phyloP scores from a whole-genome alignment of 176 grass and related monocot species.

The Puccinellia tenuiflora region DNA sequence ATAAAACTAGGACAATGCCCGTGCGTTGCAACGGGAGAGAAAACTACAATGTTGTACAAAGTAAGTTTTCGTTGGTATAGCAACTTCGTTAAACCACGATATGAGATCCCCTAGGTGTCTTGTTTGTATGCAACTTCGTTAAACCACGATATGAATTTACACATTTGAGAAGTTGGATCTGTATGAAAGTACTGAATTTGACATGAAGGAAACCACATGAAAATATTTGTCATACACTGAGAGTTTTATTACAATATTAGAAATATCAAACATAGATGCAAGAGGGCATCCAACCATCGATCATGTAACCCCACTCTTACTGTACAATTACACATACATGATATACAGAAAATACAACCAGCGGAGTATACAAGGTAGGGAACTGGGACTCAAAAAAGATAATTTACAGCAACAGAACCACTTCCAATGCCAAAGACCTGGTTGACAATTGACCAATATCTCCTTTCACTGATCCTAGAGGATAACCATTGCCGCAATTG shows the following conservation, averaged over 20 bases:
- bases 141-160: too few relatives aligned
- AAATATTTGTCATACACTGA: background rate
- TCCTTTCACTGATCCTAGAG: constrained; percentile 52
- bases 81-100: too few relatives aligned
- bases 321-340: constrained; percentile 12
- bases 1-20: too few relatives aligned
- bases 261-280: constrained; percentile 1
- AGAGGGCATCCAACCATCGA: background rate
- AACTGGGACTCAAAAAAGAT: background rate
- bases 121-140: too few relatives aligned
- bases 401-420: background rate
- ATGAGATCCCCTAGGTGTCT: too few relatives aligned
- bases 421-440: background rate
- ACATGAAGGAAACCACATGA: background rate
- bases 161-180: too few relatives aligned
- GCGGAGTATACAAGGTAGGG: background rate
- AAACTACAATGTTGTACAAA: too few relatives aligned
- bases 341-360: background rate
- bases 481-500: constrained; percentile 58
- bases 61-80: too few relatives aligned
- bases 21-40: too few relatives aligned
- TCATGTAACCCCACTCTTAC: background rate
- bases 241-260: background rate
- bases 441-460: constrained; percentile 40
- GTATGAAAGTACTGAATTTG: too few relatives aligned